Evolutionary conservation across 306 rosid genomes (phyloP).

Genomic region (Dryas octopetala): DNA sequence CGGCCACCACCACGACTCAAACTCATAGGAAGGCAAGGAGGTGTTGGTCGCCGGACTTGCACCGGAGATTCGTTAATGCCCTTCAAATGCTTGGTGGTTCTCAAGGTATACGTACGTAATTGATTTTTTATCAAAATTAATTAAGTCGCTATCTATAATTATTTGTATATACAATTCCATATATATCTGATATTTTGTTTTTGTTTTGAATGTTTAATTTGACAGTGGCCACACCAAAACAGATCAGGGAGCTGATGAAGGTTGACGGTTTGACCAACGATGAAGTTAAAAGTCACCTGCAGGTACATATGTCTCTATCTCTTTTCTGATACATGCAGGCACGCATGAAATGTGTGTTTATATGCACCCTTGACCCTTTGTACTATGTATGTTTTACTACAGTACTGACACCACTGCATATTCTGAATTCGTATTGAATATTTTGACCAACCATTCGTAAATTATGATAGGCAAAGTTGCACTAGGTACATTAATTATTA

Average conservation of each 20-base stretch:
- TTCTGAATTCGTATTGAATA: not conserved
- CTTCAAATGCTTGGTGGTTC: constrained; percentile 99
- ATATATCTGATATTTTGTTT: not conserved
- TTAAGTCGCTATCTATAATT: not conserved
- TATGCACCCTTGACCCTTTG: not conserved
- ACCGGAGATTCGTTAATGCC: constrained; percentile 90
- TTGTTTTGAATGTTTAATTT: constrained; percentile 7
- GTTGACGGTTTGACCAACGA: constrained; percentile 99
- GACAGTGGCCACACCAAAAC: constrained; percentile 96
- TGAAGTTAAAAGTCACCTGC: constrained; percentile 99
- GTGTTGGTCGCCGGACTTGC: constrained; percentile 99
- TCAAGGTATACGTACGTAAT: constrained; percentile 56
- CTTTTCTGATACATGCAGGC: constrained; percentile 10
- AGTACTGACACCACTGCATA: constrained; percentile 18
- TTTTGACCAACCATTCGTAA: too few relatives aligned
- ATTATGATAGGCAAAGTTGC: too few relatives aligned
- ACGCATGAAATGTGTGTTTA: not conserved
- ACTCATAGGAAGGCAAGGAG: constrained; percentile 93
- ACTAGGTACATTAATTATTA: too few relatives aligned
- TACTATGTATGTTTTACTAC: constrained; percentile 9
- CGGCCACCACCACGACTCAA: constrained; percentile 33
- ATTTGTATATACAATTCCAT: not conserved
- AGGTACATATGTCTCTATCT: constrained; percentile 49
- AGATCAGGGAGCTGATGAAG: constrained; percentile 98
- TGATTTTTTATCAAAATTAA: not conserved